Evolutionary conservation across 768 basidiomycete species (phyloP), one percentile per base, ranked within the genome.

Genomic region (Tulasnella sp.): DNA sequence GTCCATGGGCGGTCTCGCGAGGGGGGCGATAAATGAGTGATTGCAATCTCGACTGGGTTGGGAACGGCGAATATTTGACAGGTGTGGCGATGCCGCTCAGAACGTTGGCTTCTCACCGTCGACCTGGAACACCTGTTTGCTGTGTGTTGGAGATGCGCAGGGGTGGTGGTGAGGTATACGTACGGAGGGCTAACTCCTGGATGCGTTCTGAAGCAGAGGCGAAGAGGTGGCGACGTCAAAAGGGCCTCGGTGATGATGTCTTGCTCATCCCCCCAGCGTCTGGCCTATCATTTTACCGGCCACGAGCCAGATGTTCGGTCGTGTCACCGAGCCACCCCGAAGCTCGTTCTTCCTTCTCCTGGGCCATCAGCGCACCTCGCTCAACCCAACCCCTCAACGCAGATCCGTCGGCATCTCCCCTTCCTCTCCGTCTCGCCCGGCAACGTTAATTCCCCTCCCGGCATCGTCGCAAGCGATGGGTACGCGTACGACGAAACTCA

Each of bases 11-110:
- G 34, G 62, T 68, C 62, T 68, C n/a, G 56, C 24, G 56, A 58
- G 62, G 62, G 34, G 62, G 62, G 62, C 62, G 62, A 68, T 68
- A 68, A 68, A 68, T 68, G 62, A 68, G 62, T 31, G 62, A 68
- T 68, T 68, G 62, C 12, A 68, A 68, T 68, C 62, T 68, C 18
- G 62, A 68, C 62, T 68, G 62, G 62, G 2, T 68, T n/a, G n/a
- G n/a, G 62, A 18, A 68, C 62, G 62, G 62, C 34, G 62, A 68
- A 68, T 68, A 68, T 68, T 68, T 68, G 62, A 68, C 62, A 68
- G 62, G 62, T 68, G 62, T 36, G 62, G 62, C 62, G 24, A 27
- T 68, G 27, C 62, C n/a, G n/a, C 62, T 6, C 34, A 44, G 12
- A 18, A 44, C 27, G 31, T 68, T 68, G 24, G 62, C 62, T 68